phyloP scores from a whole-genome alignment of 108 stramenopile species.

The Nitzschia sp. region DNA sequence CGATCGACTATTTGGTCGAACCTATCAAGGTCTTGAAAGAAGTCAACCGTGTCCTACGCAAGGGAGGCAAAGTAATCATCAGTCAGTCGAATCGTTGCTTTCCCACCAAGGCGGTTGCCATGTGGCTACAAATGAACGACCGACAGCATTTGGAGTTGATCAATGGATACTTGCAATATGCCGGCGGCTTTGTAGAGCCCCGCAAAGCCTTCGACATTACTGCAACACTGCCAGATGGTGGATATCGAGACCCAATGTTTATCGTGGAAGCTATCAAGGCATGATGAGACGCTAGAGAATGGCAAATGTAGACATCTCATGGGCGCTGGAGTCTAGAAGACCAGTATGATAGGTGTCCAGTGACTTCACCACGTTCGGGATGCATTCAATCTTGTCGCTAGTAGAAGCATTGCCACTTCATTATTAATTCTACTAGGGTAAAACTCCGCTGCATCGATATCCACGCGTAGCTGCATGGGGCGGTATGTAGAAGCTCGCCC shows the following conservation, averaged over 20 bases:
- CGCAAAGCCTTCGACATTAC: slow-evolving; percentile 80
- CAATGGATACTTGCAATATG: slow-evolving; percentile 84
- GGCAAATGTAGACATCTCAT: not conserved
- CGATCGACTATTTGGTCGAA: slow-evolving; percentile 91
- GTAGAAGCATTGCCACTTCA: no score
- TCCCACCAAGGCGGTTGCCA: slow-evolving; percentile 90
- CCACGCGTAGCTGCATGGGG: no score
- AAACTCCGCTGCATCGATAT: no score
- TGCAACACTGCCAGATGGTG: slow-evolving; percentile 57
- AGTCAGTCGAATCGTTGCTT: slow-evolving; percentile 93
- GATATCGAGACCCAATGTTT: slow-evolving; percentile 81
- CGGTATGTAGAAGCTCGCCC: no score
- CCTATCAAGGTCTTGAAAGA: slow-evolving; percentile 89
- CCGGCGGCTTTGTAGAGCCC: slow-evolving; percentile 65
- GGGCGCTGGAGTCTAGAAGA: not conserved
- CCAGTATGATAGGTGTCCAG: no score
- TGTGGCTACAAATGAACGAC: slow-evolving; percentile 95
- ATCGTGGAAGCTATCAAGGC: slow-evolving; percentile 66
- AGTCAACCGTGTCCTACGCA: slow-evolving; percentile 84
- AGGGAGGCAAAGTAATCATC: slow-evolving; percentile 93
- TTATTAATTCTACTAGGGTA: no score
- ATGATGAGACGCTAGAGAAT: not conserved
- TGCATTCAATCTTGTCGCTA: no score
- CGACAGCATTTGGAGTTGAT: slow-evolving; percentile 91
- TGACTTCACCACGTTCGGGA: no score